A percentile compares a stretch with the other conserved stretches of the same genome.
These are phyloP conservation scores for Ganoderma lingzhi DNA, from an alignment of 1,284 basidiomycete genomes.

Conservation along the genomic window DNA sequence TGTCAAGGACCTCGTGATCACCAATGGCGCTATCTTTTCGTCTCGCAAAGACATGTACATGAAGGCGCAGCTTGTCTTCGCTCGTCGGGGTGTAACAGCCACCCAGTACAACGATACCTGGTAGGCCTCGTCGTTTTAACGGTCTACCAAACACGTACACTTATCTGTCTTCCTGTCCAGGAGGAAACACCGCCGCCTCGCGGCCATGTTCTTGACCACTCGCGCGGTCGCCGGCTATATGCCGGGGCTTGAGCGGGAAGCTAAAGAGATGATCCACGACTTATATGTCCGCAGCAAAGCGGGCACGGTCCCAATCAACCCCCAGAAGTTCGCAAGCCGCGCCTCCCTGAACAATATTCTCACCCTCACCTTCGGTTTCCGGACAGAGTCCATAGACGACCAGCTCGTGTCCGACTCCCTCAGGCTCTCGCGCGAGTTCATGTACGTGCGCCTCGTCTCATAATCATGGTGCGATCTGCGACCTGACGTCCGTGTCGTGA, in stretches of 20 bases:
- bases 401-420: conserved; percentile 43
- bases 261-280: conserved; percentile 44
- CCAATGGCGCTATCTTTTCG: conserved; percentile 53
- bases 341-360: conserved; percentile 50
- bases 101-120: conserved; percentile 50
- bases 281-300: conserved; percentile 43
- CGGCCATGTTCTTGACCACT: conserved; percentile 41
- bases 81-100: conserved; percentile 51
- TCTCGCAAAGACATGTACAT: conserved; percentile 51
- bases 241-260: conserved; percentile 45
- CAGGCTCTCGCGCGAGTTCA: conserved; percentile 30
- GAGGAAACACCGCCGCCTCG: conserved; percentile 48
- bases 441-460: background rate
- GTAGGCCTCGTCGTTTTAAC: background rate
- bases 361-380: conserved; percentile 46
- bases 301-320: conserved; percentile 47
- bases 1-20: conserved; percentile 51
- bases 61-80: conserved; percentile 51
- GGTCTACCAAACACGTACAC: background rate
- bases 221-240: conserved; percentile 45
- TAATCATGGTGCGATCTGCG: background rate
- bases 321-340: conserved; percentile 41
- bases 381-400: conserved; percentile 44
- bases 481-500: background rate
- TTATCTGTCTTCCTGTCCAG: background rate